phyloP scores from a whole-genome alignment of 805 yeast genomes.

The Yamadazyma endophytica region DNA sequence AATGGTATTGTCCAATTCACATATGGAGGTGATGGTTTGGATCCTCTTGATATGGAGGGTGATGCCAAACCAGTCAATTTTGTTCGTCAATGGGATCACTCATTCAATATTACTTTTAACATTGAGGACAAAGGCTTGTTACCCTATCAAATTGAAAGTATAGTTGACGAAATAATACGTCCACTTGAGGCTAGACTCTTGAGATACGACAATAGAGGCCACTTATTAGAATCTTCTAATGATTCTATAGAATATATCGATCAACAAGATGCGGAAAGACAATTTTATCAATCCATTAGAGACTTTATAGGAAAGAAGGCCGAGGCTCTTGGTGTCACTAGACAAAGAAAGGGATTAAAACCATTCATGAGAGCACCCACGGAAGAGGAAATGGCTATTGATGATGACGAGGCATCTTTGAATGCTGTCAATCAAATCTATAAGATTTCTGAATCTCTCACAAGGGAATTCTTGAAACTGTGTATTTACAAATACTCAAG shows the following conservation, averaged over 20 bases:
- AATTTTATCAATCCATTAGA: slow-evolving; percentile 72
- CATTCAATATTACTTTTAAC: slow-evolving; percentile 66
- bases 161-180: slow-evolving; percentile 50
- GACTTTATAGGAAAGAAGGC: slow-evolving; percentile 61
- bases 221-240: slow-evolving; percentile 40
- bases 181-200: slow-evolving; percentile 60
- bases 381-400: slow-evolving; percentile 36
- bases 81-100: slow-evolving; percentile 91
- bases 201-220: slow-evolving; percentile 73
- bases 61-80: slow-evolving; percentile 96
- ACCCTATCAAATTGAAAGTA: slow-evolving; percentile 64
- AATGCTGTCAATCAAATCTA: slow-evolving; percentile 59
- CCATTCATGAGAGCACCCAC: slow-evolving; percentile 39
- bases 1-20: slow-evolving; percentile 97
- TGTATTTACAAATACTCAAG: slow-evolving; percentile 78
- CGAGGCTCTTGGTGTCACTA: slow-evolving; percentile 46
- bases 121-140: slow-evolving; percentile 50
- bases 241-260: slow-evolving; percentile 66
- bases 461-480: slow-evolving; percentile 64
- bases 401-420: slow-evolving; percentile 23
- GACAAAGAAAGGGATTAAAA: slow-evolving; percentile 51
- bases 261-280: slow-evolving; percentile 83
- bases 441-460: slow-evolving; percentile 59
- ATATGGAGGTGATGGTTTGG: slow-evolving; percentile 98
- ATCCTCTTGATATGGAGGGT: slow-evolving; percentile 99